Evolutionary conservation across 2,329 filamentous ascomycete species (phyloP).

Genomic region (Botryotinia globosa): DNA sequence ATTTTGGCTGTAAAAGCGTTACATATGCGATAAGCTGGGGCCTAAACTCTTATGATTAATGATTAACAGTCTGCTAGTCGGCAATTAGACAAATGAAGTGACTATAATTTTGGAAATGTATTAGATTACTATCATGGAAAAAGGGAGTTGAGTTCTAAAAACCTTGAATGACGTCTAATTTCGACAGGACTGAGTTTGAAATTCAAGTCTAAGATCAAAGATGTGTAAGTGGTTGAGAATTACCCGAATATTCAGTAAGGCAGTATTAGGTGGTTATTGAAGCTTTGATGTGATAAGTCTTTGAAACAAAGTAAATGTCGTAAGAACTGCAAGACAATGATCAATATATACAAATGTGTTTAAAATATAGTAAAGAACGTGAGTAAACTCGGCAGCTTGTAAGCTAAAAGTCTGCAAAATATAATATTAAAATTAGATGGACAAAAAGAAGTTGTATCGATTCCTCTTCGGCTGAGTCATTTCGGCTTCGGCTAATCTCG

Average conservation of each 20-base stretch:
- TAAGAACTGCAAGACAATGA: not conserved
- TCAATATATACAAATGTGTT: not conserved
- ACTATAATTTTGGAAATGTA: not conserved
- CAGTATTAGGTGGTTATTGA: not conserved
- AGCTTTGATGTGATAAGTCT: not conserved
- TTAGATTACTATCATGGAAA: not conserved
- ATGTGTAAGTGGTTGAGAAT: not conserved
- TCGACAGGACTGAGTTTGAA: not conserved
- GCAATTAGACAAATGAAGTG: not conserved
- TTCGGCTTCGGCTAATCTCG: not conserved
- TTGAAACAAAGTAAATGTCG: not conserved
- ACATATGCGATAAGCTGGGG: no score
- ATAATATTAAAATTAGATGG: not conserved
- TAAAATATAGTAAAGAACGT: rapidly evolving
- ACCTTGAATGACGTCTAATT: not conserved
- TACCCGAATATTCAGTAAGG: not conserved
- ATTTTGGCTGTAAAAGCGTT: no score
- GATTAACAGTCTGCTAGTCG: not conserved
- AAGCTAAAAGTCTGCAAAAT: rapidly evolving
- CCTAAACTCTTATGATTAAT: no score
- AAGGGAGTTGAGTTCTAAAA: not conserved
- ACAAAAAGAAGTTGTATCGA: not conserved
- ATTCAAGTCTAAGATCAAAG: not conserved
- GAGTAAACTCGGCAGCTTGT: not conserved
- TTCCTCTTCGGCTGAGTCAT: not conserved